Percentiles rank a stretch among this genome's conserved stretches.
These are phyloP conservation scores for Gliomastix tumulicola DNA, from an alignment of 2,329 filamentous ascomycete species.

Conservation along the genomic window DNA sequence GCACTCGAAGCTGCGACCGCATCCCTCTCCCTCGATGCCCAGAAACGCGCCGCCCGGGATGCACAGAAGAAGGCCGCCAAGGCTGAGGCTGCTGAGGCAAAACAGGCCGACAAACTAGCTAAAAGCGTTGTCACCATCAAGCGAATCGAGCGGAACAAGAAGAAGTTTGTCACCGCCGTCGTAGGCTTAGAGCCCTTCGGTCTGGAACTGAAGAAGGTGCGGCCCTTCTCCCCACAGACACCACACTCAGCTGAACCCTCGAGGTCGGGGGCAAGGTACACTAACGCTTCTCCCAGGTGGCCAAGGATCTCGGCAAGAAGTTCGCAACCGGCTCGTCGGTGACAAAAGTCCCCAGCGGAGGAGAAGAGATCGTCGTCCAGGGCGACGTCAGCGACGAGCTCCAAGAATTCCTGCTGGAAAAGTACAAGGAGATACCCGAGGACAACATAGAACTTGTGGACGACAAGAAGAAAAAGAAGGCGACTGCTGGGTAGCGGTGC, in stretches of 20 bases:
- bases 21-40: conserved; percentile 80
- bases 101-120: conserved; percentile 75
- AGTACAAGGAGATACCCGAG: conserved; percentile 84
- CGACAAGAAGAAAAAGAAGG: conserved; percentile 82
- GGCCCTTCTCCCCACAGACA: conserved; percentile 1
- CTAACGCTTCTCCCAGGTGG: conserved; percentile 37
- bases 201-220: conserved; percentile 81
- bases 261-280: not conserved
- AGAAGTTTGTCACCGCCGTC: conserved; percentile 94
- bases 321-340: conserved; percentile 93
- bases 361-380: conserved; percentile 96
- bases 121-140: conserved; percentile 84
- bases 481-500: conserved; percentile 7
- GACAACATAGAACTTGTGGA: conserved; percentile 93
- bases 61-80: conserved; percentile 95
- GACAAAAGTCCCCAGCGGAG: conserved; percentile 77
- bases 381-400: conserved; percentile 95
- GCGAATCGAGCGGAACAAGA: conserved; percentile 95
- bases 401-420: conserved; percentile 81
- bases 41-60: conserved; percentile 93
- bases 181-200: conserved; percentile 85
- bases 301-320: conserved; percentile 97
- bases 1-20: conserved; percentile 78
- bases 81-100: conserved; percentile 78
- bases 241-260: too few relatives aligned